These are phyloP conservation scores for Bisporella sp. DNA, from an alignment of 2,329 filamentous ascomycete species.

Conservation along the genomic window DNA sequence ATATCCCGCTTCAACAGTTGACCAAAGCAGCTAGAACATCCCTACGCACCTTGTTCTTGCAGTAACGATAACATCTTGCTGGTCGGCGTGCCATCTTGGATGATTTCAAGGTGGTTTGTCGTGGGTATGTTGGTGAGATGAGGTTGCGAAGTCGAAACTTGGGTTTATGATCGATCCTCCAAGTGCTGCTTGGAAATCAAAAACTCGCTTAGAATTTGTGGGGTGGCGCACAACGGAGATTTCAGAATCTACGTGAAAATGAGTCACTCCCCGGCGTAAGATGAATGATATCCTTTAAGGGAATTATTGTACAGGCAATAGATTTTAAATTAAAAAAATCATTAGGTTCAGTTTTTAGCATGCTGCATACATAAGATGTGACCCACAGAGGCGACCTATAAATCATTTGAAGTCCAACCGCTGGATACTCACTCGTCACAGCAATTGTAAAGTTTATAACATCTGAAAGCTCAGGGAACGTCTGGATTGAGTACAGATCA, in stretches of 20 bases:
- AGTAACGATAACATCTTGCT: conserved; percentile 99
- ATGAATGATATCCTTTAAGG: no score
- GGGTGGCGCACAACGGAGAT: not conserved
- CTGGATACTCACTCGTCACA: no score
- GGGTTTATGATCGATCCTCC: not conserved
- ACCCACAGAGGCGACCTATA: no score
- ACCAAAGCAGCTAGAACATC: not conserved
- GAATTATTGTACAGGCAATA: no score
- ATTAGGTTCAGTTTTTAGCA: not conserved
- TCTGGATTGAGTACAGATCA: no score
- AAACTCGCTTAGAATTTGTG: not conserved
- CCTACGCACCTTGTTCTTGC: conserved; percentile 97
- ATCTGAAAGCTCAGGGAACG: no score
- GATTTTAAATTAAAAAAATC: conserved; percentile 5
- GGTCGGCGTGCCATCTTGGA: conserved; percentile 99
- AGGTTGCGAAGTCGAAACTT: conserved; percentile 1
- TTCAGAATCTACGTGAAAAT: no score
- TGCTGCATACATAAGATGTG: no score
- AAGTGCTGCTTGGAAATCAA: not conserved
- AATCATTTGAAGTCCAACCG: no score
- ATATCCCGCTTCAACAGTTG: conserved; percentile 3
- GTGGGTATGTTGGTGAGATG: conserved; percentile 36
- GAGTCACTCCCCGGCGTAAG: no score
- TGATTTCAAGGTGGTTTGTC: conserved; percentile 43
- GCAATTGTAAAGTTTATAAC: no score